Evolutionary conservation across 2,329 filamentous ascomycete genomes (phyloP), one percentile per base, ranked within the genome.

Genomic region (Xylariaceae sp.): DNA sequence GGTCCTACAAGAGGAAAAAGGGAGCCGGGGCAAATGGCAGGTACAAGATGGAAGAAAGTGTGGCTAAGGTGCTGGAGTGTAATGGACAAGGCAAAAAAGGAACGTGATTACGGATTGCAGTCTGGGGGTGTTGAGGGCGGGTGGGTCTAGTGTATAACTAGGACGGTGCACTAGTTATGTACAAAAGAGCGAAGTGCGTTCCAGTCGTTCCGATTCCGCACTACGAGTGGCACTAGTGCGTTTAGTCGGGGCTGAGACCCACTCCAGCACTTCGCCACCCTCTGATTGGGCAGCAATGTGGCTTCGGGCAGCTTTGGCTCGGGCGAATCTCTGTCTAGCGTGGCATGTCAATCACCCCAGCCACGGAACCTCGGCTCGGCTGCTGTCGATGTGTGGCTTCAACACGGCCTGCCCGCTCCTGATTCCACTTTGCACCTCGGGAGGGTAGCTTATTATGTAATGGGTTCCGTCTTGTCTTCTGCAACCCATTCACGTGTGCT

Each of bases 1-100:
- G 37, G 6, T 6, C 9, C 4, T 44, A 17, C 15, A 17, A 13
- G 23, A n/a, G 39, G 13, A 35, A 53, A 37, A 11, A 37, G n/a
- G 5, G 15, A 1, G n/a, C 1, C 5, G 18, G 41, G 4, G 17
- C 4, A 17, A 49, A 41, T 41, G 44, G 39, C 51, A 59, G 44
- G 39, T 54, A 59, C 45, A 59, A 47, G n/a, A 55, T 49, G 37
- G 37, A 44, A 23, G 53, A 51, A 51, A 56, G 17, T 11, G 53
- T 34, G 51, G 34, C 30, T 15, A 49, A 45, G 41, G n/a, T 30
- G 23, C 23, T 30, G 23, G 13, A 45, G 41, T 15, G 41, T 45
- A 45, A 45, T 45, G 13, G 13, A n/a, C 35, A 56, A 17, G 44
- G 50, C 39, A 48, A 34, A 61, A 51, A n/a, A 45, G 41, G 41